phyloP scores from a whole-genome alignment of 257 asterid species.

The Solanum arcanum region DNA sequence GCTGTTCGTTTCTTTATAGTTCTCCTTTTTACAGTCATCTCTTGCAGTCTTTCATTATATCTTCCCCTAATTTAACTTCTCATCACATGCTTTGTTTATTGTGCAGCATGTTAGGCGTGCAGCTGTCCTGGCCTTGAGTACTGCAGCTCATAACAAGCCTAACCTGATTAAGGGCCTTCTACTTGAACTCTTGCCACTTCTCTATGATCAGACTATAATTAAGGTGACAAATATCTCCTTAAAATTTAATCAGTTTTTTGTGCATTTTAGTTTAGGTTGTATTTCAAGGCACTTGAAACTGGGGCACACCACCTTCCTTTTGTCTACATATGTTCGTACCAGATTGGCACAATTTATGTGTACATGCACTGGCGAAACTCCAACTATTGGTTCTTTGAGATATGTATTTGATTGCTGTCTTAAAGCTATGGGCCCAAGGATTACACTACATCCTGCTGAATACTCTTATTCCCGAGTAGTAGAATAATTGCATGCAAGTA shows the following conservation, averaged over 20 bases:
- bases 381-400: not conserved
- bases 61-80: not conserved
- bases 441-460: not conserved
- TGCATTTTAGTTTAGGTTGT: not conserved
- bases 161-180: conserved; percentile 77
- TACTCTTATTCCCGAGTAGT: not conserved
- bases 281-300: not conserved
- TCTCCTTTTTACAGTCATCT: not conserved
- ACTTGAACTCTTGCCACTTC: conserved; percentile 85
- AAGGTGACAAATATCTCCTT: conserved; percentile 36
- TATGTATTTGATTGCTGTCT: not conserved
- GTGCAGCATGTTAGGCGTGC: conserved; percentile 99
- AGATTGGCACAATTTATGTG: not conserved
- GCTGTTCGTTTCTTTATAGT: not conserved
- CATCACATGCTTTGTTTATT: conserved; percentile 12
- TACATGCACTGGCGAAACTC: not conserved
- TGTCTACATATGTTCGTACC: not conserved
- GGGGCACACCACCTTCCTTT: not conserved
- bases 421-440: not conserved
- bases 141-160: conserved; percentile 99
- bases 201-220: conserved; percentile 88
- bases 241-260: not conserved
- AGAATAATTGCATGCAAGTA: not conserved
- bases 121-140: conserved; percentile 93
- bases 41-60: not conserved